Conservation (phyloP, 2,329 filamentous ascomycete genomes). For the Aureobasidium sp. region DNA sequence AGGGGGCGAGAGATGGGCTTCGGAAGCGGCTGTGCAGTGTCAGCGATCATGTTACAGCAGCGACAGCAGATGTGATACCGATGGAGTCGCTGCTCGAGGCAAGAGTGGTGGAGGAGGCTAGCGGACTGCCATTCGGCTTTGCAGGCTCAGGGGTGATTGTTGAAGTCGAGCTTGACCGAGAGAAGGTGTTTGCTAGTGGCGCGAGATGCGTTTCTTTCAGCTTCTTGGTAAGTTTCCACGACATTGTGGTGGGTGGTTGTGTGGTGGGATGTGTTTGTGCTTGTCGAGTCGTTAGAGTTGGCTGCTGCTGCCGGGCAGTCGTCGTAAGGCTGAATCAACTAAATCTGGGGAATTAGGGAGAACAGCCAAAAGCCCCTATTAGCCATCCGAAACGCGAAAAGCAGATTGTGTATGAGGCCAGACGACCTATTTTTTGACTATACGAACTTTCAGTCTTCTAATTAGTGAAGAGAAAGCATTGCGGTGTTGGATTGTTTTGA, state of each 20-base stretch:
- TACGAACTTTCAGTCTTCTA: neutral
- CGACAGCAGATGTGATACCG: slow-evolving; percentile 40
- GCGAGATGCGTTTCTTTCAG: slow-evolving; percentile 96
- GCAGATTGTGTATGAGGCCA: neutral
- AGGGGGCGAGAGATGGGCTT: slow-evolving; percentile 65
- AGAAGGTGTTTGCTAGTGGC: slow-evolving; percentile 78
- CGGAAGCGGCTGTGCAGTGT: slow-evolving; percentile 52
- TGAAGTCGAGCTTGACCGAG: slow-evolving; percentile 83
- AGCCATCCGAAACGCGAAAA: neutral
- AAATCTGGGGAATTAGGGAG: neutral
- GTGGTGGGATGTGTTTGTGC: neutral
- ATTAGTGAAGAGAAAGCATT: too few relatives aligned
- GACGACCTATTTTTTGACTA: neutral
- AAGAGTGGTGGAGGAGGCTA: slow-evolving; percentile 42
- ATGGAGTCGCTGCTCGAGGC: slow-evolving; percentile 53
- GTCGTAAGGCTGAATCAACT: neutral
- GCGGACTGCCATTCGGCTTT: slow-evolving; percentile 24
- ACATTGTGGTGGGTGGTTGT: slow-evolving; percentile 44
- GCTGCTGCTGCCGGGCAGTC: neutral
- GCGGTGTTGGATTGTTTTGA: neutral
- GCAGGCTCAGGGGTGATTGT: slow-evolving; percentile 58
- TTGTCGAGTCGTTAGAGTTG: slow-evolving; percentile 5
- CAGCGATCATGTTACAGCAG: slow-evolving; percentile 15
- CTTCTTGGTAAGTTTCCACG: slow-evolving; percentile 76
- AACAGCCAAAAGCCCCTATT: neutral